phyloP scores from a whole-genome alignment of 139 green algal species.

The Micromonas commoda region DNA sequence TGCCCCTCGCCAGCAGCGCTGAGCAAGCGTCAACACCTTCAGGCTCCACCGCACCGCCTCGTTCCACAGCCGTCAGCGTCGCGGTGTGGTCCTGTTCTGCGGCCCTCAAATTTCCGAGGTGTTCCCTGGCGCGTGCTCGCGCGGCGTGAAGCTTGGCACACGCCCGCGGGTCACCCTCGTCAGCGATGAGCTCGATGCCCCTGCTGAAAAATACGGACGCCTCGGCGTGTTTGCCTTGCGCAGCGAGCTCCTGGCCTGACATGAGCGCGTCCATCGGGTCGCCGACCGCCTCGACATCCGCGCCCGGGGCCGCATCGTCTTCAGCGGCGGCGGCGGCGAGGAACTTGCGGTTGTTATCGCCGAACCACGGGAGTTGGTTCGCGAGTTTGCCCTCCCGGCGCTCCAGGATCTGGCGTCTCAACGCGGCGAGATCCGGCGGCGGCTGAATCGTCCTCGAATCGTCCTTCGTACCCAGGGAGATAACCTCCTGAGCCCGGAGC shows the following conservation, averaged over 20 bases:
- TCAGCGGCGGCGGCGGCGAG: not conserved
- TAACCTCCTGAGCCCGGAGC: no score
- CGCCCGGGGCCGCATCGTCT: not conserved
- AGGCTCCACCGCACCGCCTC: no score
- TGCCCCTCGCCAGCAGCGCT: no score
- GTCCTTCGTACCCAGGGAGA: no score
- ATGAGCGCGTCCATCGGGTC: not conserved
- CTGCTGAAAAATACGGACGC: not conserved
- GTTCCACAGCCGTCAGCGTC: no score
- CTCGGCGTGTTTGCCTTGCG: not conserved
- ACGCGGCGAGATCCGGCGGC: not conserved
- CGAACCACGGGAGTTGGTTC: not conserved
- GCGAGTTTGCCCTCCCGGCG: constrained; percentile 6
- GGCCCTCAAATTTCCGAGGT: no score
- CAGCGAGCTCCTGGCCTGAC: not conserved
- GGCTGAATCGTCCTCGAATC: no score
- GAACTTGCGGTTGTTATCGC: not conserved
- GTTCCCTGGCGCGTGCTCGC: no score
- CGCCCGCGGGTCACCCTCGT: not conserved
- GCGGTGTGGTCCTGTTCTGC: no score
- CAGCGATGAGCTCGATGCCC: not conserved
- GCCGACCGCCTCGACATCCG: not conserved
- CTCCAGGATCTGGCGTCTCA: not conserved
- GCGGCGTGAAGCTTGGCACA: not conserved
- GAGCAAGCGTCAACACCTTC: no score